Conservation (phyloP, 352 stramenopile genomes). For the Phytophthora sp. region DNA sequence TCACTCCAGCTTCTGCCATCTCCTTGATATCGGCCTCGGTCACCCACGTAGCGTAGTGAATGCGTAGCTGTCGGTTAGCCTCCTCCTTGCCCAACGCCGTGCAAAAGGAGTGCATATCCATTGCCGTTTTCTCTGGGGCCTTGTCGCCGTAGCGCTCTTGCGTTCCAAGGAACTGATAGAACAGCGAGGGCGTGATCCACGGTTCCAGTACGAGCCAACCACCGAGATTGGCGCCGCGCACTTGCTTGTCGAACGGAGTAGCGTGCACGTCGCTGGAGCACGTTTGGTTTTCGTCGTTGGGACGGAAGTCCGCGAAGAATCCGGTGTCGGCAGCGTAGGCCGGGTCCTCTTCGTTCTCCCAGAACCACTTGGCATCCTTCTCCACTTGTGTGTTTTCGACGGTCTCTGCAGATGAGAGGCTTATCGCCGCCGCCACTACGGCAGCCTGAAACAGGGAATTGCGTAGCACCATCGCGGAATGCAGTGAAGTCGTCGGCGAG, state of each 20-base stretch:
- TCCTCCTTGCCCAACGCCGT: slow-evolving; percentile 84
- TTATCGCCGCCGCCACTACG: not conserved
- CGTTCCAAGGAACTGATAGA: slow-evolving; percentile 26
- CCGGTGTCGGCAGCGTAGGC: slow-evolving; percentile 35
- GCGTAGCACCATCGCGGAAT: slow-evolving; percentile 4
- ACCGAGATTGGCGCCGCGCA: slow-evolving; percentile 51
- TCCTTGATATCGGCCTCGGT: slow-evolving; percentile 91
- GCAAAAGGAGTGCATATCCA: slow-evolving; percentile 93
- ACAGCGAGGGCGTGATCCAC: slow-evolving; percentile 24
- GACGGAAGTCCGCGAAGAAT: slow-evolving; percentile 53
- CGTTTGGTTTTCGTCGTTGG: slow-evolving; percentile 58
- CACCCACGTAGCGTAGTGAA: slow-evolving; percentile 95
- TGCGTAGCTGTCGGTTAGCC: slow-evolving; percentile 90
- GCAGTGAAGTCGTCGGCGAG: slow-evolving; percentile 6
- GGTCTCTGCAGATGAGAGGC: not conserved
- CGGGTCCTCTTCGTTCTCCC: slow-evolving; percentile 48
- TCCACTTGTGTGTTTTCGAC: not conserved
- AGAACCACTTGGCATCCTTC: slow-evolving; percentile 54
- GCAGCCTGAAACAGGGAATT: slow-evolving; percentile 1
- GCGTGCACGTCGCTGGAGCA: slow-evolving; percentile 68
- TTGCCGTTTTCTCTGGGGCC: slow-evolving; percentile 81
- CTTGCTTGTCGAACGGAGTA: slow-evolving; percentile 72
- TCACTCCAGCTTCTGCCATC: slow-evolving; percentile 43
- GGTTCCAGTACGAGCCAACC: slow-evolving; percentile 54
- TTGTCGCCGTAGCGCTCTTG: slow-evolving; percentile 70